These are phyloP conservation scores for Pestalotiopsis fici DNA, from an alignment of 2,329 filamentous ascomycete genomes.

Conservation along the genomic window DNA sequence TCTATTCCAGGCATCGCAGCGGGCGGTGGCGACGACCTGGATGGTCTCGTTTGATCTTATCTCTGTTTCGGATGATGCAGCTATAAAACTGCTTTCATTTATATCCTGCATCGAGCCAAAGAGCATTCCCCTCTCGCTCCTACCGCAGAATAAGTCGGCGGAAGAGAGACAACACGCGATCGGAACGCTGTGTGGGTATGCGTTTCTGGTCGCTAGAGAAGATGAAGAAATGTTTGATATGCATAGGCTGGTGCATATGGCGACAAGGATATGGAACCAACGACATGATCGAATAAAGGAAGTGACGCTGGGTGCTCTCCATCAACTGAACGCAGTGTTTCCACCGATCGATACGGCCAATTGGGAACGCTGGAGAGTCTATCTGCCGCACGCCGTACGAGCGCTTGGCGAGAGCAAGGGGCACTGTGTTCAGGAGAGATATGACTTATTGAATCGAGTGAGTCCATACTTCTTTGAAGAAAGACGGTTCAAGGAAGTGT, in stretches of 20 bases:
- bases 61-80: constrained; percentile 21
- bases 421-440: constrained; percentile 17
- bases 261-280: constrained; percentile 29
- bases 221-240: constrained; percentile 31
- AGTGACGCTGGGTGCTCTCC: constrained; percentile 2
- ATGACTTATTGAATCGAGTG: constrained; percentile 21
- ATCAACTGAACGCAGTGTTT: constrained; percentile 11
- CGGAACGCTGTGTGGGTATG: constrained; percentile 31
- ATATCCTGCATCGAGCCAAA: too few species aligned
- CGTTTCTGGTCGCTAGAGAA: constrained; percentile 28
- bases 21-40: constrained; percentile 35
- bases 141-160: constrained; percentile 19
- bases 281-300: constrained; percentile 11
- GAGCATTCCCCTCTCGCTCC: constrained; percentile 37
- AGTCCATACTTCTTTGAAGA: too few species aligned
- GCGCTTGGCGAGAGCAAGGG: constrained; percentile 19
- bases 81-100: constrained; percentile 37
- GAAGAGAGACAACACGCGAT: constrained; percentile 24
- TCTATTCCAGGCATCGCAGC: constrained; percentile 29
- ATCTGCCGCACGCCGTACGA: too few species aligned
- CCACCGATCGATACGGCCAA: background rate
- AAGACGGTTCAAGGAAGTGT: too few species aligned
- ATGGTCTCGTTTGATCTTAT: constrained; percentile 44
- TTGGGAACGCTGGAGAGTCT: constrained; percentile 20
- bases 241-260: constrained; percentile 36